phyloP scores from a whole-genome alignment of 2,329 filamentous ascomycete species.

The Colletotrichum orbiculare region DNA sequence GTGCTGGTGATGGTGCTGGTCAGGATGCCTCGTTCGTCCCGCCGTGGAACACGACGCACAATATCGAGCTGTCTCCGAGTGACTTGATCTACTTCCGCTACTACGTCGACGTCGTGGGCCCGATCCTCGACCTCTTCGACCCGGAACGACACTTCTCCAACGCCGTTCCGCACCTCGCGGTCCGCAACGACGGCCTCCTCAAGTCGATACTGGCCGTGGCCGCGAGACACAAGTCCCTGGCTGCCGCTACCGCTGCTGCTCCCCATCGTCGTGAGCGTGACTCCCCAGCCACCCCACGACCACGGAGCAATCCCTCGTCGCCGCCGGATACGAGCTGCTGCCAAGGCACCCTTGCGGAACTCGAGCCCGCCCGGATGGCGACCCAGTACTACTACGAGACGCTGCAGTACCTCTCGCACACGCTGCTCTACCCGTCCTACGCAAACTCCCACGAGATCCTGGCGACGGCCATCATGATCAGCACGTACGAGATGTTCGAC shows the following conservation, averaged over 20 bases:
- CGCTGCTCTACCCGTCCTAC: constrained; percentile 67
- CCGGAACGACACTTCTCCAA: constrained; percentile 34
- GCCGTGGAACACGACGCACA: constrained; percentile 24
- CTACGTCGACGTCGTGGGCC: constrained; percentile 33
- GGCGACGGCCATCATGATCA: constrained; percentile 67
- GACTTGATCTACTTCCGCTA: constrained; percentile 29
- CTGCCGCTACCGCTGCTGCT: background rate
- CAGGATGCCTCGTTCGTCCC: background rate
- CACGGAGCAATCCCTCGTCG: background rate
- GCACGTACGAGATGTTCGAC: constrained; percentile 72
- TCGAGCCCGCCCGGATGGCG: constrained; percentile 43
- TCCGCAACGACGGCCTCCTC: constrained; percentile 33
- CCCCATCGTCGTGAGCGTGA: background rate
- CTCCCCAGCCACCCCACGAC: background rate
- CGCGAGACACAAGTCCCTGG: constrained; percentile 28
- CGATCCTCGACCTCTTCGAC: constrained; percentile 37
- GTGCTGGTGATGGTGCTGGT: too few relatives aligned
- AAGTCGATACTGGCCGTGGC: constrained; percentile 36
- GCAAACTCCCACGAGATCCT: constrained; percentile 67
- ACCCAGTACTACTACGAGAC: constrained; percentile 70
- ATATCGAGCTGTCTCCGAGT: constrained; percentile 13
- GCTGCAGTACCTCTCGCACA: constrained; percentile 66
- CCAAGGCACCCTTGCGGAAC: background rate
- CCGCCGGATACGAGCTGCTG: background rate
- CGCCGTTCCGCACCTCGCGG: constrained; percentile 34